These are phyloP conservation scores for Populus tremula DNA, from an alignment of 345 rosid species.

Conservation along the genomic window DNA sequence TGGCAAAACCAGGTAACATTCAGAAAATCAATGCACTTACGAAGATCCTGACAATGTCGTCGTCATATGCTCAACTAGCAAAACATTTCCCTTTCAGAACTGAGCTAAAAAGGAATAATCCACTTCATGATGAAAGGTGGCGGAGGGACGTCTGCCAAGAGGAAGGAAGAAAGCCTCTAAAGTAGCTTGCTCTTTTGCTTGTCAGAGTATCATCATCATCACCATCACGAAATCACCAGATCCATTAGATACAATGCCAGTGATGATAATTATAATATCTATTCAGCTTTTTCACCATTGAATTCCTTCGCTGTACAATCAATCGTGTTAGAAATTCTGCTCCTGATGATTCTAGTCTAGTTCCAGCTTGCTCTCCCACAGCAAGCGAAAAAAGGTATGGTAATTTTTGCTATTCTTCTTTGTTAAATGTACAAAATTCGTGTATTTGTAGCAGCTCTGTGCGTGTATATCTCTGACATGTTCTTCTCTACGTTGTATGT, in stretches of 20 bases:
- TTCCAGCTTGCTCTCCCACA: neutral
- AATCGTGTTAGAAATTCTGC: neutral
- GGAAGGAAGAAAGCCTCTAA: neutral
- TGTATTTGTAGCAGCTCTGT: neutral
- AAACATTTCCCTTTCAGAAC: neutral
- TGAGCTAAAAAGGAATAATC: too few relatives aligned
- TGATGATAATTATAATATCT: neutral
- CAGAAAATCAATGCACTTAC: neutral
- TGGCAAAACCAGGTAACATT: too few relatives aligned
- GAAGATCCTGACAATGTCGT: neutral
- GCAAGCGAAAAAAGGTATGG: neutral
- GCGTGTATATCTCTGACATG: neutral
- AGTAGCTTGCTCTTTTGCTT: neutral
- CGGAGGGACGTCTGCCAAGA: neutral
- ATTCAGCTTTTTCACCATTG: neutral
- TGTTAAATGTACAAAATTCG: constrained; percentile 20
- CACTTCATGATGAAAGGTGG: neutral
- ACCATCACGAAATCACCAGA: neutral
- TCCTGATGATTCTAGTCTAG: neutral
- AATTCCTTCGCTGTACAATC: constrained; percentile 2
- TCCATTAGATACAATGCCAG: neutral
- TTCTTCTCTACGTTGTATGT: neutral
- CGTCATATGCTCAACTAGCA: neutral
- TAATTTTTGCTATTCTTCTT: neutral
- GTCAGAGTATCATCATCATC: neutral